Evolutionary conservation across 176 grass and related monocot genomes (phyloP).

Genomic region (Musa troglodytarum): DNA sequence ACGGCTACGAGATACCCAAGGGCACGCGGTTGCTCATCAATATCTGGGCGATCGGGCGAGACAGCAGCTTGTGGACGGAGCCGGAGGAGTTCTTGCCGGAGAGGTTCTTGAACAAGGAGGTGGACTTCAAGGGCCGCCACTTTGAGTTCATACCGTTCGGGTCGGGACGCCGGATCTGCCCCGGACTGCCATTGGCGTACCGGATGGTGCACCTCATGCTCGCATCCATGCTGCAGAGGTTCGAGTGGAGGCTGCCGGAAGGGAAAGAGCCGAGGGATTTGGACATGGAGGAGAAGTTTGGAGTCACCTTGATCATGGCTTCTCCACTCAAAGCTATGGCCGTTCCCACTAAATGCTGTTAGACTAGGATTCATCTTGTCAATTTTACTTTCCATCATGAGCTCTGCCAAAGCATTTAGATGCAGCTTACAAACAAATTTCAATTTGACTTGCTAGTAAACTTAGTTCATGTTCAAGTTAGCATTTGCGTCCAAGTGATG

Average conservation of each 20-base stretch:
- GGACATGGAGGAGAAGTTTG: not conserved
- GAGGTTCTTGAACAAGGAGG: constrained; percentile 24
- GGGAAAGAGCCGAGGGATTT: not conserved
- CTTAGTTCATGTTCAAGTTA: too few species aligned
- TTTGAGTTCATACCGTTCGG: constrained; percentile 3
- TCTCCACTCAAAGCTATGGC: not conserved
- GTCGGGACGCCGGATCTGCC: constrained; percentile 1
- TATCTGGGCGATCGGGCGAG: constrained; percentile 34
- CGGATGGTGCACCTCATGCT: constrained; percentile 11
- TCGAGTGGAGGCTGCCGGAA: constrained; percentile 10
- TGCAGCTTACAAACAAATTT: too few species aligned
- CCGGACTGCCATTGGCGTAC: not conserved
- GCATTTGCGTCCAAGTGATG: too few species aligned
- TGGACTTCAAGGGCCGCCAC: constrained; percentile 24
- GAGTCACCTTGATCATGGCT: not conserved
- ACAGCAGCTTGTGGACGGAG: constrained; percentile 22
- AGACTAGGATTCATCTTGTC: too few species aligned
- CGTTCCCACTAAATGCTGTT: not conserved
- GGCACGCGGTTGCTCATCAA: constrained; percentile 34
- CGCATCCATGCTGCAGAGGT: not conserved
- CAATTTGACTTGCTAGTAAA: too few species aligned
- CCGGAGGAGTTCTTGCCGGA: constrained; percentile 34
- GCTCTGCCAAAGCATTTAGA: too few species aligned
- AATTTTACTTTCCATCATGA: too few species aligned
- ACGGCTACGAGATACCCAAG: constrained; percentile 31